Evolutionary conservation across 225 moss, liverwort and hornwort genomes (phyloP).

Genomic region (Sphagnum contortum): DNA sequence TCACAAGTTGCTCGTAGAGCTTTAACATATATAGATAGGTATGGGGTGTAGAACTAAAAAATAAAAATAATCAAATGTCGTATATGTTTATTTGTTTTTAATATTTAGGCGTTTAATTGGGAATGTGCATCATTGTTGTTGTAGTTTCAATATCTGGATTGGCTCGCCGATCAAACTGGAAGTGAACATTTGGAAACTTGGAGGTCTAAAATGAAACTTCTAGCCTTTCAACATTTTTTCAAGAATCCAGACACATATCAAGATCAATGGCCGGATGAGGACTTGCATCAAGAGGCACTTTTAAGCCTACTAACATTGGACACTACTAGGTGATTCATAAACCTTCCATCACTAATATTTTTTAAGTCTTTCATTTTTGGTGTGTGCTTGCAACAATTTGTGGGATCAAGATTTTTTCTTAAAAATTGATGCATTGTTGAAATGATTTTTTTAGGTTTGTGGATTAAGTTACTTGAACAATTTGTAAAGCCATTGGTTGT

Average conservation of each 20-base stretch:
- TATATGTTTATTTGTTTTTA: neutral
- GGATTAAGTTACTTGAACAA: too few species aligned
- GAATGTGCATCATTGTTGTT: neutral
- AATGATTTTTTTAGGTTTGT: too few species aligned
- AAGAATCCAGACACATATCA: conserved; percentile 44
- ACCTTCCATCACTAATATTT: too few species aligned
- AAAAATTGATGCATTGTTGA: too few species aligned
- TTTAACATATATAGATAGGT: too few species aligned
- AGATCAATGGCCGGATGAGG: conserved; percentile 56
- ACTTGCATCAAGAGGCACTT: conserved; percentile 25
- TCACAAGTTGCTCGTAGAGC: too few species aligned
- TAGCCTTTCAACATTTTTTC: neutral
- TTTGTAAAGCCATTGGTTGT: too few species aligned
- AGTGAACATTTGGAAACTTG: conserved; percentile 25
- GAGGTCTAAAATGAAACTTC: conserved; percentile 20
- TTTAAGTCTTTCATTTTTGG: too few species aligned
- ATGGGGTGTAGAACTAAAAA: too few species aligned
- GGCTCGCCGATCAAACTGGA: conserved; percentile 60
- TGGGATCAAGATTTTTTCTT: too few species aligned
- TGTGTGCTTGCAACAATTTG: too few species aligned
- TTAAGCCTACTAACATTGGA: conserved; percentile 11
- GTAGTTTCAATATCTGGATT: conserved; percentile 54
- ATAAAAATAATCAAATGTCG: neutral
- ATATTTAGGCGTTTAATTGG: neutral
- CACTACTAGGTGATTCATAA: neutral